A percentile compares a stretch with the other conserved stretches of the same genome.
These are phyloP conservation scores for Tuctoria greenei DNA, from an alignment of 176 grass and related monocot genomes.

Conservation along the genomic window DNA sequence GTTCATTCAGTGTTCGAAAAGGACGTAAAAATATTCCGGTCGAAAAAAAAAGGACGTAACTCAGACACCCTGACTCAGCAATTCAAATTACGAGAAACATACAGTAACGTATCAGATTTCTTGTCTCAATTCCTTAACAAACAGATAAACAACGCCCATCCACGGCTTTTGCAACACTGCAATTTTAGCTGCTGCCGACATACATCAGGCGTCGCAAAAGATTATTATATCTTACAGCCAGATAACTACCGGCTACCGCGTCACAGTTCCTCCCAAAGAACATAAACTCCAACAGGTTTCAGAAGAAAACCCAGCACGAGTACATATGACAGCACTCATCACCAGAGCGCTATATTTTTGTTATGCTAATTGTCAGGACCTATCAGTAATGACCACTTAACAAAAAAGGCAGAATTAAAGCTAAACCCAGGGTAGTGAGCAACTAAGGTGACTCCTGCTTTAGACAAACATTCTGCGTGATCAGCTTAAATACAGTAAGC, in stretches of 20 bases:
- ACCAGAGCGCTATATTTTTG: not conserved
- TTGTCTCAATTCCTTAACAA: not conserved
- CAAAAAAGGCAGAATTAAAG: not conserved
- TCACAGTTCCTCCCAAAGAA: not conserved
- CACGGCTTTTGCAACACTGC: not conserved
- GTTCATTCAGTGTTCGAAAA: not conserved
- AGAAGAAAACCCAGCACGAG: not conserved
- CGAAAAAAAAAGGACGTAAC: too few relatives aligned
- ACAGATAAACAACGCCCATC: not conserved
- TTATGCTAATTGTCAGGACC: conserved; percentile 4
- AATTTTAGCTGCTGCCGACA: not conserved
- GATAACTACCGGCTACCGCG: not conserved
- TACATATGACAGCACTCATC: not conserved
- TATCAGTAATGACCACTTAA: not conserved
- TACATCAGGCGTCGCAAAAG: not conserved
- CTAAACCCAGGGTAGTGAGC: conserved; percentile 5
- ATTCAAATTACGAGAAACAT: not conserved
- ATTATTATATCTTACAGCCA: not conserved
- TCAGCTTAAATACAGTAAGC: conserved; percentile 29
- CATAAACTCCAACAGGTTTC: not conserved
- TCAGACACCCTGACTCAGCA: not conserved
- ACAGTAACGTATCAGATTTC: not conserved
- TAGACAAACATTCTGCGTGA: not conserved
- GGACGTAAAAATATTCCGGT: too few relatives aligned
- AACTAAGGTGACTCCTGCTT: conserved; percentile 1